These are phyloP conservation scores for Barnettozyma sp. DNA, from an alignment of 805 yeast species.

Conservation along the genomic window DNA sequence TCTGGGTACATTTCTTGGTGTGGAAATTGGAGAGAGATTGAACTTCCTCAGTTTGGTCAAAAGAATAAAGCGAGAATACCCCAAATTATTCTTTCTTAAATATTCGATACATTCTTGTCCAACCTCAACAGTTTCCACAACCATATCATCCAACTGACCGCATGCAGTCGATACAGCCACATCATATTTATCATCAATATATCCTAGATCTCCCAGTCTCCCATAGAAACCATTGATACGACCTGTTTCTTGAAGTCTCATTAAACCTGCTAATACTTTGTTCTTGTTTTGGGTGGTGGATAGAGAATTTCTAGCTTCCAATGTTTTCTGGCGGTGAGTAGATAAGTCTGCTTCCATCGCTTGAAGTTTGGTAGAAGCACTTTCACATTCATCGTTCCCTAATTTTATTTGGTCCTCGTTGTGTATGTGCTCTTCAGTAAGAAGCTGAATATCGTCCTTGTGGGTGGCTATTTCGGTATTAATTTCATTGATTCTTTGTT, in stretches of 20 bases:
- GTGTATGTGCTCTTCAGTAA: conserved; percentile 42
- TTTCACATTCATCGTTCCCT: conserved; percentile 51
- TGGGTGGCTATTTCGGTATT: conserved; percentile 43
- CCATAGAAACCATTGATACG: conserved; percentile 84
- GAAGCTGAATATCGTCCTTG: conserved; percentile 38
- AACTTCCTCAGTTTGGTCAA: conserved; percentile 65
- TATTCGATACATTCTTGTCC: conserved; percentile 78
- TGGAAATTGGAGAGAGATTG: conserved; percentile 48
- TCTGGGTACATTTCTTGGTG: conserved; percentile 75
- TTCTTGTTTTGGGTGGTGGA: conserved; percentile 59
- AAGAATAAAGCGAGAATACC: conserved; percentile 83
- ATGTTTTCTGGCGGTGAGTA: conserved; percentile 50
- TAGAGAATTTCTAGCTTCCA: conserved; percentile 58
- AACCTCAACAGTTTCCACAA: conserved; percentile 70
- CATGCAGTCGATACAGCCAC: conserved; percentile 94
- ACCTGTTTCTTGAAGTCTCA: conserved; percentile 69
- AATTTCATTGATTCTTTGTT: conserved; percentile 38
- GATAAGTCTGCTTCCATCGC: conserved; percentile 48
- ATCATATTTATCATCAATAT: conserved; percentile 82
- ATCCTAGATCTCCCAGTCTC: conserved; percentile 86
- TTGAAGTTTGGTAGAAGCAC: conserved; percentile 43
- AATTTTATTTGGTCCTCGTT: conserved; percentile 45
- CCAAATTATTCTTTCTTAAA: conserved; percentile 73
- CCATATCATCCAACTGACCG: conserved; percentile 85
- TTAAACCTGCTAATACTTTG: conserved; percentile 62